Evolutionary conservation across 495 filamentous ascomycete genomes (phyloP).

Genomic region (Xylaria curta): DNA sequence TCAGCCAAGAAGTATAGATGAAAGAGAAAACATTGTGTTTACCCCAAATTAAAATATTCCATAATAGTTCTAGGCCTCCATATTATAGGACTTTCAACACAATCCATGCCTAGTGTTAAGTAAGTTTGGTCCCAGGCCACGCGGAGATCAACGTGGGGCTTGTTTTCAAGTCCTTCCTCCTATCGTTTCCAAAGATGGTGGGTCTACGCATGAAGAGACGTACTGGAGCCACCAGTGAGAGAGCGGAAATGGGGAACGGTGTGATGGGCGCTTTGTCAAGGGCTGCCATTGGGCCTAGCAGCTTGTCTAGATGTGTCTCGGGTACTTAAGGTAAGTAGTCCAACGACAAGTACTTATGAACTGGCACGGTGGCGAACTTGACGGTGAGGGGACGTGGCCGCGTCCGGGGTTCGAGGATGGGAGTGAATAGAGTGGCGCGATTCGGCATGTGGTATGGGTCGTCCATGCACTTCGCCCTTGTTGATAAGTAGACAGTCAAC

Average conservation of each 20-base stretch:
- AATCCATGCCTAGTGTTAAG: conserved; percentile 1
- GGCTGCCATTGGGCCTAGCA: background rate
- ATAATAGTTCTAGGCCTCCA: background rate
- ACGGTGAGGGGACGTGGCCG: background rate
- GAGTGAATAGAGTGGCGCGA: background rate
- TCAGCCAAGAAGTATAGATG: background rate
- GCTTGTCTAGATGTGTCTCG: background rate
- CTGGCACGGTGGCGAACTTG: background rate
- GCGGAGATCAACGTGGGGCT: conserved; percentile 3
- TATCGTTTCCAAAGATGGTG: conserved; percentile 4
- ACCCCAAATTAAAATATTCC: background rate
- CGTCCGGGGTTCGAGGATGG: background rate
- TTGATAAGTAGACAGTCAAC: background rate
- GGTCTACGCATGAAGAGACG: background rate
- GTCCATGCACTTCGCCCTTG: background rate
- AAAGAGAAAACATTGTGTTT: too few species aligned
- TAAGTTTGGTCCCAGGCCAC: background rate
- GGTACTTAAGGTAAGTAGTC: background rate
- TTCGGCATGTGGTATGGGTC: background rate
- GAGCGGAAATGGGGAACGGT: background rate
- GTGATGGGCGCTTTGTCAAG: background rate
- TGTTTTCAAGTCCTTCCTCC: background rate
- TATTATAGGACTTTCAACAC: conserved; percentile 1
- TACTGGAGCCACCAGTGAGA: conserved; percentile 3
- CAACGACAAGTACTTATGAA: background rate